Evolutionary conservation across 441 rosid species (phyloP), one percentile per base, ranked within the genome.

Genomic region (Gossypium schwendimanii): DNA sequence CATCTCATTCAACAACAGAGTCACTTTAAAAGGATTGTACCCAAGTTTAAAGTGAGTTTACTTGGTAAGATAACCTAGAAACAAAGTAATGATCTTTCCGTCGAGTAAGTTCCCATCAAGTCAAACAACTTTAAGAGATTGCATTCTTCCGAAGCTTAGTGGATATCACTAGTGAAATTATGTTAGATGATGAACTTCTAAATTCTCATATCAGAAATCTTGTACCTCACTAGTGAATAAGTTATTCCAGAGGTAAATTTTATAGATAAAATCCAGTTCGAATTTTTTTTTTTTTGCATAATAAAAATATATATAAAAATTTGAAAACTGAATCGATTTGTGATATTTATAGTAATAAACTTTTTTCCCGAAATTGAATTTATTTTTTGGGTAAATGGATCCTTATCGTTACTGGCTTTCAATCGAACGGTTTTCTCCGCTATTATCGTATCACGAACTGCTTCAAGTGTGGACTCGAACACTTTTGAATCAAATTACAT

Each of bases 151-250:
- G 54, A 80, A 88, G 70, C 88, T 83, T 20, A 23, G 63, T 7
- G 97, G 93, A 89, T 76, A 31, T 80, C 86, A 3, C 91, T 89
- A 47, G 86, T 1, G 64, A 88, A 88, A 15, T 81, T 28, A 33
- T 87, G 0, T 3, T 36, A n/a, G 84, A 81, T 85, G 81, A 7
- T 89, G 85, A 8, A 84, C 55, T 23, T 74, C 66, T 60, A 74
- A 88, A 80, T 49, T 73, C 83, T 54, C 69, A 23, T 4, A 67
- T 6, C 84, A 62, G 23, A 89, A 81, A 33, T 85, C 84, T 41
- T 93, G 95, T 65, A 89, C 73, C 5, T 77, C 55, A 1, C 93
- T 95, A 45, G 74, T 79, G 75, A 91, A 88, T 5, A 0, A 0
- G 77, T 88, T 88, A 3, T 0, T 1, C 1, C 21, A 47, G 73